phyloP scores from a whole-genome alignment of 805 yeast genomes.

The Nakazawaea peltata region DNA sequence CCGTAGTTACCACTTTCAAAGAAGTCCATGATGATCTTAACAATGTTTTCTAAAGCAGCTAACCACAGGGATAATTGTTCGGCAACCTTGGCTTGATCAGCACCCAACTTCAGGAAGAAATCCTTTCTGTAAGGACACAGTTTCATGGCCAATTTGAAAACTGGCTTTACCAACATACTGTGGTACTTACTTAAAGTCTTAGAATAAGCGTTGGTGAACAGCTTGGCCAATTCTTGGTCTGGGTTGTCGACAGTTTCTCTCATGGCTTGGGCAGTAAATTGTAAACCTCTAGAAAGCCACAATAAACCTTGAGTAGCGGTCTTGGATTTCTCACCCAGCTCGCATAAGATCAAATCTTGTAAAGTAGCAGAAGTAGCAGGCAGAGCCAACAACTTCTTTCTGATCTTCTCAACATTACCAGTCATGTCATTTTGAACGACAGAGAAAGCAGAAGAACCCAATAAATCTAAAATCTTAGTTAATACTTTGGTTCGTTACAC shows the following conservation, averaged over 20 bases:
- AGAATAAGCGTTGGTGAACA: slow-evolving; percentile 79
- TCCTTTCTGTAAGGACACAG: slow-evolving; percentile 90
- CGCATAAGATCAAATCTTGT: slow-evolving; percentile 71
- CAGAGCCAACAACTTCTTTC: slow-evolving; percentile 53
- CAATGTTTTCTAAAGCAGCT: slow-evolving; percentile 66
- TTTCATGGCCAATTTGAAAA: slow-evolving; percentile 90
- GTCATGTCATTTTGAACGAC: slow-evolving; percentile 85
- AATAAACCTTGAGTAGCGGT: slow-evolving; percentile 86
- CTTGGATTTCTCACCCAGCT: slow-evolving; percentile 51
- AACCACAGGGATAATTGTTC: slow-evolving; percentile 69
- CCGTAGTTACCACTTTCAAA: slow-evolving; percentile 78
- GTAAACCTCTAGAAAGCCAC: slow-evolving; percentile 81
- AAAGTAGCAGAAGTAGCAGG: slow-evolving; percentile 62
- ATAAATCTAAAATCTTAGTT: slow-evolving; percentile 35
- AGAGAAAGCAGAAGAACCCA: slow-evolving; percentile 78
- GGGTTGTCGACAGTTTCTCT: slow-evolving; percentile 67
- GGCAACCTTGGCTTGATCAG: slow-evolving; percentile 58
- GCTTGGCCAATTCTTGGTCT: slow-evolving; percentile 55
- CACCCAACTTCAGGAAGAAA: slow-evolving; percentile 76
- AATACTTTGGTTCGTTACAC: background rate
- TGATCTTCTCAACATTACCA: slow-evolving; percentile 75
- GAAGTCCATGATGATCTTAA: slow-evolving; percentile 64
- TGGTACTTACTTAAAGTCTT: slow-evolving; percentile 79
- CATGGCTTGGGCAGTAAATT: slow-evolving; percentile 88
- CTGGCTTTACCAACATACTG: slow-evolving; percentile 73